A percentile compares a stretch with the other conserved stretches of the same genome.
Evolutionary conservation across 176 grass and related monocot genomes (phyloP).

Genomic region (Lolium perenne): DNA sequence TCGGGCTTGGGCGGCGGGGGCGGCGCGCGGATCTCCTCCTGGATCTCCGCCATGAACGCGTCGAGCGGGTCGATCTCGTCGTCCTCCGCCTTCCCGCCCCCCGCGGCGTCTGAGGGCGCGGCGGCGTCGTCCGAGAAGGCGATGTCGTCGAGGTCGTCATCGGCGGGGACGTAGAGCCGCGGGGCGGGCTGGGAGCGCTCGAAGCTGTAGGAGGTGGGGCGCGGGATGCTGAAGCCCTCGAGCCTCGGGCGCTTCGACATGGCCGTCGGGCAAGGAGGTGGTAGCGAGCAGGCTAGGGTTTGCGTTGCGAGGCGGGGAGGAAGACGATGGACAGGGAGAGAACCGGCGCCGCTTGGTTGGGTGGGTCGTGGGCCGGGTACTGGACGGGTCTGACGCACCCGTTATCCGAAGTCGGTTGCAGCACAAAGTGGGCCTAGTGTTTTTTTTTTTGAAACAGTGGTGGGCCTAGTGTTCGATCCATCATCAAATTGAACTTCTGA

Average conservation of each 20-base stretch:
- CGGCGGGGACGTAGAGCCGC: conserved; percentile 71
- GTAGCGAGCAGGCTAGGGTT: conserved; percentile 37
- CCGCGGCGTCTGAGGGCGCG: conserved; percentile 7
- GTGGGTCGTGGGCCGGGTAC: conserved; percentile 37
- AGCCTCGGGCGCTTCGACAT: conserved; percentile 95
- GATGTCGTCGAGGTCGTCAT: conserved; percentile 96
- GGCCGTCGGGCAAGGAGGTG: not conserved
- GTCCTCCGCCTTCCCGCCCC: conserved; percentile 40
- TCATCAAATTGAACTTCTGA: too few species aligned
- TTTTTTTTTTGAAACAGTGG: too few species aligned
- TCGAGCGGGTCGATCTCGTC: conserved; percentile 89
- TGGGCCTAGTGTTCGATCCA: too few species aligned
- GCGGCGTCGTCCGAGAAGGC: conserved; percentile 72
- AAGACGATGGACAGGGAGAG: conserved; percentile 37
- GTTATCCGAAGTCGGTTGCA: not conserved
- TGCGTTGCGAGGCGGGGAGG: conserved; percentile 15
- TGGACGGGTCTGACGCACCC: not conserved
- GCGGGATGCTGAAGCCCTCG: conserved; percentile 85
- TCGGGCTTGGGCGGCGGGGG: conserved; percentile 53
- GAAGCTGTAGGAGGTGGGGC: conserved; percentile 81
- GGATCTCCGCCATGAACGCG: conserved; percentile 96
- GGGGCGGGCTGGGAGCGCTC: conserved; percentile 72
- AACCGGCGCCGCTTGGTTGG: conserved; percentile 41
- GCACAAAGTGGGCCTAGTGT: not conserved
- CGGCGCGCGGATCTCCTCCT: conserved; percentile 83